Evolutionary conservation across 371 early-diverging fungal species (phyloP), one percentile per base, ranked within the genome.

Genomic region (Gilbertella persicaria): DNA sequence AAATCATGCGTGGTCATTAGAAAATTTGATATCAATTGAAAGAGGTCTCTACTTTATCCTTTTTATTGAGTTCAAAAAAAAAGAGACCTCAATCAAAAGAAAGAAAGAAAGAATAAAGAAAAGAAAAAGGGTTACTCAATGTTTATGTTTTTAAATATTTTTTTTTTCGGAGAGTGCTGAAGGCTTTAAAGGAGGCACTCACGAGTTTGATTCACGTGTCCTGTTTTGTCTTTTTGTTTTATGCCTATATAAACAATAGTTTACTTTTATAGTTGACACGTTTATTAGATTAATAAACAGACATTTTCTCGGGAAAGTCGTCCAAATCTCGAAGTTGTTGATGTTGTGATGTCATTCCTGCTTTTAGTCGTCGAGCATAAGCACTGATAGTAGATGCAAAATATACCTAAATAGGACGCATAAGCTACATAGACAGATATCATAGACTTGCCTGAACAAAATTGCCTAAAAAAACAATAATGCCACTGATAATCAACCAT

Each of bases 251-350:
- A 33, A 5, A 33, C 10, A 33, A 33, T 28, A 33, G 12, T 12
- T 5, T 33, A 33, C n/a, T n/a, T n/a, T n/a, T n/a, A n/a, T n/a
- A n/a, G 13, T 2, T 33, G 33, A 3, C 13, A 33, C 33, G 13
- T 3, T 25, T 10, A 30, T 24, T 16, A 19, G 28, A 9, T 26
- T 60, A 60, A 25, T 54, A 54, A 43, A 54, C 44, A 16, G 50
- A 13, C 55, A 51, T 62, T 16, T 52, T 47, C 2, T 62, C 56
- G n/a, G 65, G 65, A 21, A 56, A 65, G 17, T 65, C 65, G 23
- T 60, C 61, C 37, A 65, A 17, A 29, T 60, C 51, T 14, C 56
- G 50, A 8, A 65, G 50, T 29, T 55, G 46, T 39, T 60, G 56
- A 37, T 64, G 64, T 39, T 60, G 51, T 5, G 48, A 48, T 2